Percentiles rank a stretch among this genome's conserved stretches.
Conservation (phyloP, 768 basidiomycete species). For the Tylopilus felleus region DNA sequence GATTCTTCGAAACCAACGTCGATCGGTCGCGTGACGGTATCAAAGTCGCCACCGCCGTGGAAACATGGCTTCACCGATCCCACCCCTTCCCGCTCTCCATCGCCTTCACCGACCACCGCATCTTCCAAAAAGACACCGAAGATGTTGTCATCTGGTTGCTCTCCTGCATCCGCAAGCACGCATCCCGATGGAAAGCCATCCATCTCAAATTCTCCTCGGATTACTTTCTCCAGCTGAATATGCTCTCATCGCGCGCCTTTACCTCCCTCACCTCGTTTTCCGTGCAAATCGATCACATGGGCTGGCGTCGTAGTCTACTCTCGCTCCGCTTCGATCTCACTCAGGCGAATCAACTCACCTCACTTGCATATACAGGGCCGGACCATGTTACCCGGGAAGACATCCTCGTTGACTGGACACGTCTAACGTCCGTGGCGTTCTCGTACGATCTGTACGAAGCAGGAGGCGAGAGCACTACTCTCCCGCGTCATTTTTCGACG, state of each 20-base stretch:
- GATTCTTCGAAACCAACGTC: conserved; percentile 19
- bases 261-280: conserved; percentile 23
- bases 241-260: conserved; percentile 20
- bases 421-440: conserved; percentile 23
- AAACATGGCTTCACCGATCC: conserved; percentile 25
- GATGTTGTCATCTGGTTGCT: conserved; percentile 18
- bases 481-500: conserved; percentile 18
- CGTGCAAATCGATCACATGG: conserved; percentile 27
- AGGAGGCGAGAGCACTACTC: conserved; percentile 21
- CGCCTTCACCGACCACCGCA: conserved; percentile 25
- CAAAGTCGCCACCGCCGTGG: conserved; percentile 12
- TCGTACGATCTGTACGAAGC: conserved; percentile 26
- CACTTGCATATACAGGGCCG: conserved; percentile 26
- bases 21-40: conserved; percentile 20
- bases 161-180: conserved; percentile 14
- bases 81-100: conserved; percentile 22
- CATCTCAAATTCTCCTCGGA: conserved; percentile 28
- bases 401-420: conserved; percentile 21
- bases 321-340: conserved; percentile 22
- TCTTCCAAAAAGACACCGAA: conserved; percentile 26
- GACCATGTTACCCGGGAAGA: conserved; percentile 22
- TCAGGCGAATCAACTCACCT: conserved; percentile 15
- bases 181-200: conserved; percentile 24
- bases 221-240: conserved; percentile 19
- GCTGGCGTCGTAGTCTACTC: conserved; percentile 22